phyloP scores from a whole-genome alignment of 805 yeast species.

The Sugiyamaella americana region DNA sequence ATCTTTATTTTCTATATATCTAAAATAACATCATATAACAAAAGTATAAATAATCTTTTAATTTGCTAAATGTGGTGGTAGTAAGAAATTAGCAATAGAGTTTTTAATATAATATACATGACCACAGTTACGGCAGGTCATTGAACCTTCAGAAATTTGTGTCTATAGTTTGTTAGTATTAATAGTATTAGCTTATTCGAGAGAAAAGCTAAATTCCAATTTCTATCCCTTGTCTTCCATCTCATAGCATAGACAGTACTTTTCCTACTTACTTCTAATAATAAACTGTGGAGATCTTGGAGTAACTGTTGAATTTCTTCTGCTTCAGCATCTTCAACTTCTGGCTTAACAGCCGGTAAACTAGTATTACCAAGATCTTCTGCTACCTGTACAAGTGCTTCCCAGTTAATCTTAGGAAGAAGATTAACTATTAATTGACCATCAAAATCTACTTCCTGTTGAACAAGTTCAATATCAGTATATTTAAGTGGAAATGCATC shows the following conservation, averaged over 20 bases:
- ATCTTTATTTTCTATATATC: too few species aligned
- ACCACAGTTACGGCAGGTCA: conserved; percentile 80
- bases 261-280: conserved; percentile 49
- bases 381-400: conserved; percentile 73
- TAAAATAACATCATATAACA: too few species aligned
- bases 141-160: conserved; percentile 77
- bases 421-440: conserved; percentile 73
- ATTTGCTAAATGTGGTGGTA: conserved; percentile 85
- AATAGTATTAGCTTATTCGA: not conserved
- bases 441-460: conserved; percentile 73
- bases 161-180: conserved; percentile 36
- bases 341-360: conserved; percentile 34
- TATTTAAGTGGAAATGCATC: conserved; percentile 77
- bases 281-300: conserved; percentile 66
- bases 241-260: not conserved
- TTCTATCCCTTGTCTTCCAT: too few species aligned
- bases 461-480: conserved; percentile 61
- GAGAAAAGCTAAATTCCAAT: not conserved
- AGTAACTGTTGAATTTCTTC: conserved; percentile 46
- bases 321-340: conserved; percentile 44
- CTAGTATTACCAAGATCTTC: conserved; percentile 59
- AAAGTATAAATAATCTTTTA: too few species aligned
- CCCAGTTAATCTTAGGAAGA: conserved; percentile 82
- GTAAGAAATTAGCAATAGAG: conserved; percentile 85
- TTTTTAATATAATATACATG: conserved; percentile 87